A percentile compares a stretch with the other conserved stretches of the same genome.
These are phyloP conservation scores for Solanum ossicruentum DNA, from an alignment of 257 asterid genomes.

Conservation along the genomic window DNA sequence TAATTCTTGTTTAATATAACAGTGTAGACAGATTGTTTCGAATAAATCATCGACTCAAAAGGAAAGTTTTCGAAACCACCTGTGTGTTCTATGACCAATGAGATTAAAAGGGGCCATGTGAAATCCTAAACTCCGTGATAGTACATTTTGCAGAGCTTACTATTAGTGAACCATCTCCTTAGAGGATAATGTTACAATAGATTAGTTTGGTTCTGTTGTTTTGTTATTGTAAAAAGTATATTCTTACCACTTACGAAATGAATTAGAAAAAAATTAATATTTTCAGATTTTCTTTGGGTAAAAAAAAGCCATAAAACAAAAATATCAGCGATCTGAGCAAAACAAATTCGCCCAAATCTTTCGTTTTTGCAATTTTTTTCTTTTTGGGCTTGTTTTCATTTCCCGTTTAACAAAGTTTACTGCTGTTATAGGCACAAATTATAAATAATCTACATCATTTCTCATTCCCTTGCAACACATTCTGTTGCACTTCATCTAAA, in stretches of 20 bases:
- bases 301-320: not conserved
- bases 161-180: too few species aligned
- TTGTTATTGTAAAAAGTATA: too few species aligned
- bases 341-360: not conserved
- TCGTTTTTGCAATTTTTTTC: not conserved
- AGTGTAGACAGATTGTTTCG: too few species aligned
- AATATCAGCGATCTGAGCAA: not conserved
- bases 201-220: too few species aligned
- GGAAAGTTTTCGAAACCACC: too few species aligned
- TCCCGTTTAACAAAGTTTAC: not conserved
- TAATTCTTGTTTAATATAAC: too few species aligned
- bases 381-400: not conserved
- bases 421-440: not conserved
- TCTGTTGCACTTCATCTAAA: not conserved
- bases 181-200: too few species aligned
- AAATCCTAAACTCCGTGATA: too few species aligned
- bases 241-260: not conserved
- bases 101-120: too few species aligned
- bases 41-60: too few species aligned
- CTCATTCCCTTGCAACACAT: slow-evolving; percentile 1
- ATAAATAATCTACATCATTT: not conserved
- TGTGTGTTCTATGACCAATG: too few species aligned
- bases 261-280: not conserved
- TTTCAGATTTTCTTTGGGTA: not conserved
- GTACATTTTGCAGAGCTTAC: too few species aligned